A percentile compares a stretch with the other conserved stretches of the same genome.
Conservation (phyloP, 2,329 filamentous ascomycete species). For the Cadophora luteo-olivacea region DNA sequence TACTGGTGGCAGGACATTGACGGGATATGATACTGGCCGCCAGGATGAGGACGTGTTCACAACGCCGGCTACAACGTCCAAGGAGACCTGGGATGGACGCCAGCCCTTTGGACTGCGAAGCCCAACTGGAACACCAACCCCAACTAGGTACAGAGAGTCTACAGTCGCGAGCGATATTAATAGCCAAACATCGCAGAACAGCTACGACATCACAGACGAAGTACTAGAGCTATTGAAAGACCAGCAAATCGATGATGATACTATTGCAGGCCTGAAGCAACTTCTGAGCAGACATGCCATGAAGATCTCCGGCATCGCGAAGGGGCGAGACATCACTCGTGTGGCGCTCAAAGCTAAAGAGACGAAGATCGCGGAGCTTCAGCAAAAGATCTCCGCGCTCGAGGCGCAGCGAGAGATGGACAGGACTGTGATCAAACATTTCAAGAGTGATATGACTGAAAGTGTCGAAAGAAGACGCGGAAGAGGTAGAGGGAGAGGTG, state of each 20-base stretch:
- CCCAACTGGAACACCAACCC: constrained; percentile 40
- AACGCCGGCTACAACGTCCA: constrained; percentile 30
- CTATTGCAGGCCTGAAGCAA: constrained; percentile 48
- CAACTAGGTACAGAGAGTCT: constrained; percentile 34
- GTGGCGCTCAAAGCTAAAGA: constrained; percentile 68
- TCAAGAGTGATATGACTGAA: constrained; percentile 31
- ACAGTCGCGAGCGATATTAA: constrained; percentile 10
- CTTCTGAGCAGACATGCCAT: constrained; percentile 63
- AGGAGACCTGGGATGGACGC: constrained; percentile 38
- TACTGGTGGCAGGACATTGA: constrained; percentile 24
- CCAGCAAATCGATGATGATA: constrained; percentile 49
- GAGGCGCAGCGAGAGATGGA: constrained; percentile 62
- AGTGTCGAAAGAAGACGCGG: constrained; percentile 29
- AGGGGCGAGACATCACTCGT: constrained; percentile 71
- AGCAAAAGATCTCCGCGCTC: constrained; percentile 65
- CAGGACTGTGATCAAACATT: constrained; percentile 49
- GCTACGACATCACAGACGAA: constrained; percentile 51
- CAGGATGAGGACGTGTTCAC: constrained; percentile 36
- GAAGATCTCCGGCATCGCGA: constrained; percentile 64
- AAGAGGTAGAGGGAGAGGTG: constrained; percentile 22
- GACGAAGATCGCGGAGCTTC: constrained; percentile 67
- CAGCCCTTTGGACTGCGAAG: constrained; percentile 33
- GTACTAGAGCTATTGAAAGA: constrained; percentile 57
- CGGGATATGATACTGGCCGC: constrained; percentile 1
- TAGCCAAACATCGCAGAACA: constrained; percentile 8